These are phyloP conservation scores for Plasmopara muralis DNA, from an alignment of 352 stramenopile species.

Conservation along the genomic window DNA sequence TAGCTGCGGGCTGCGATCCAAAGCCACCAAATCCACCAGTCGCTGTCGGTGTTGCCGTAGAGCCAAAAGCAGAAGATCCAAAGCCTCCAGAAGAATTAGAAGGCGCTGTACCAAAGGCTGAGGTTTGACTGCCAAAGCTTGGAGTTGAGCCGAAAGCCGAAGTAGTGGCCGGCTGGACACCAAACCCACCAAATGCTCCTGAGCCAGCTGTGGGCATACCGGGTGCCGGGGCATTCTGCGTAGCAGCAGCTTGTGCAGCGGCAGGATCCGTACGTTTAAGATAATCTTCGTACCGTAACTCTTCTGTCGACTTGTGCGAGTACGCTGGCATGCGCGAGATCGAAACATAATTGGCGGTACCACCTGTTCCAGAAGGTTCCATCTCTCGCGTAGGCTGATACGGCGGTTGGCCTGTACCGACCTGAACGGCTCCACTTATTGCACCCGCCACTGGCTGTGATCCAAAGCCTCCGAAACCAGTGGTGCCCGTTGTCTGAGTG, in stretches of 20 bases:
- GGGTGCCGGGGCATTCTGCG: slow-evolving; percentile 36
- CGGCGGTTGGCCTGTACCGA: slow-evolving; percentile 63
- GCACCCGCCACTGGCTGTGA: slow-evolving; percentile 16
- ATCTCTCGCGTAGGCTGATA: slow-evolving; percentile 64
- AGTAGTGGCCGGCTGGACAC: slow-evolving; percentile 19
- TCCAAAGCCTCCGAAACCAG: slow-evolving; percentile 39
- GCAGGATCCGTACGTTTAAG: slow-evolving; percentile 65
- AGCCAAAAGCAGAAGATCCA: slow-evolving; percentile 31
- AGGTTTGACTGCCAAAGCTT: slow-evolving; percentile 29
- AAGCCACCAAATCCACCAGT: slow-evolving; percentile 44
- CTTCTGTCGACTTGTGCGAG: slow-evolving; percentile 66
- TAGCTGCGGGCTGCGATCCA: slow-evolving; percentile 32
- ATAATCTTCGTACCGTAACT: slow-evolving; percentile 75
- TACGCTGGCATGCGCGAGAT: slow-evolving; percentile 70
- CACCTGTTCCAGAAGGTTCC: slow-evolving; percentile 49
- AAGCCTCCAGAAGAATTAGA: slow-evolving; percentile 23
- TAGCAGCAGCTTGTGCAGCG: slow-evolving; percentile 33
- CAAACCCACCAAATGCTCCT: slow-evolving; percentile 43
- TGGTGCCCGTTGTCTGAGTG: slow-evolving; percentile 23
- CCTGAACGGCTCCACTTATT: slow-evolving; percentile 30
- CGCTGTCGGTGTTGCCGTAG: slow-evolving; percentile 15
- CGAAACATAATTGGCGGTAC: slow-evolving; percentile 52
- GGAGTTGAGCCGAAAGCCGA: slow-evolving; percentile 39
- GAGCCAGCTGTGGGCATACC: slow-evolving; percentile 26
- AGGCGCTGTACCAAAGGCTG: slow-evolving; percentile 33